Conservation (phyloP, 2,329 filamentous ascomycete genomes). For the Reticulascus tulasneorum region DNA sequence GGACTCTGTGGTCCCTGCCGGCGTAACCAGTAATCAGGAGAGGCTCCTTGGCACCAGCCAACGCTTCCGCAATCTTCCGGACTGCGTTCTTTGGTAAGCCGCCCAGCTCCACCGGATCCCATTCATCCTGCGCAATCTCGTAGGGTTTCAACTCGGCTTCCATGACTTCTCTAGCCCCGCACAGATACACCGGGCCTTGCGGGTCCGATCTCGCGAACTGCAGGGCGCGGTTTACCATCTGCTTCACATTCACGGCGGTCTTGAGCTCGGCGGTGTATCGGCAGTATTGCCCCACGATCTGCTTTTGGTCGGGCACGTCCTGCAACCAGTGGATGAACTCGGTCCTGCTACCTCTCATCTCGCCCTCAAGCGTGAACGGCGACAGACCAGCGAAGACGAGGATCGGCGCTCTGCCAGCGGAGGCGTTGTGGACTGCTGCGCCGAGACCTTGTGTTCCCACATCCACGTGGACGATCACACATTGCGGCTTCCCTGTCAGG, state of each 20-base stretch:
- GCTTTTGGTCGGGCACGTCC: conserved; percentile 70
- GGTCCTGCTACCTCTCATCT: conserved; percentile 64
- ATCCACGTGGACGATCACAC: conserved; percentile 70
- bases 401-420: conserved; percentile 64
- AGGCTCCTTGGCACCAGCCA: conserved; percentile 62
- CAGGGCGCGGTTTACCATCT: conserved; percentile 74
- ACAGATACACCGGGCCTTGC: conserved; percentile 70
- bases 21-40: conserved; percentile 68
- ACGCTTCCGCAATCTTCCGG: conserved; percentile 55
- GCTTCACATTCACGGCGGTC: conserved; percentile 74
- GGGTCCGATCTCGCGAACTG: conserved; percentile 72
- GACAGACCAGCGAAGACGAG: conserved; percentile 70
- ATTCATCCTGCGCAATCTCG: conserved; percentile 61
- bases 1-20: conserved; percentile 63
- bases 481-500: conserved; percentile 63
- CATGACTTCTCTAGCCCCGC: conserved; percentile 72
- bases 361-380: conserved; percentile 68
- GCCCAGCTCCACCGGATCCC: conserved; percentile 67
- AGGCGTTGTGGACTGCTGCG: conserved; percentile 70
- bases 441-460: conserved; percentile 71
- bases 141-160: conserved; percentile 78
- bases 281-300: conserved; percentile 74
- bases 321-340: conserved; percentile 80
- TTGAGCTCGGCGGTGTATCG: conserved; percentile 75
- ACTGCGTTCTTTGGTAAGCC: conserved; percentile 52